Conservation (phyloP, 2,329 filamentous ascomycete genomes). For the Colletotrichum spinosum region DNA sequence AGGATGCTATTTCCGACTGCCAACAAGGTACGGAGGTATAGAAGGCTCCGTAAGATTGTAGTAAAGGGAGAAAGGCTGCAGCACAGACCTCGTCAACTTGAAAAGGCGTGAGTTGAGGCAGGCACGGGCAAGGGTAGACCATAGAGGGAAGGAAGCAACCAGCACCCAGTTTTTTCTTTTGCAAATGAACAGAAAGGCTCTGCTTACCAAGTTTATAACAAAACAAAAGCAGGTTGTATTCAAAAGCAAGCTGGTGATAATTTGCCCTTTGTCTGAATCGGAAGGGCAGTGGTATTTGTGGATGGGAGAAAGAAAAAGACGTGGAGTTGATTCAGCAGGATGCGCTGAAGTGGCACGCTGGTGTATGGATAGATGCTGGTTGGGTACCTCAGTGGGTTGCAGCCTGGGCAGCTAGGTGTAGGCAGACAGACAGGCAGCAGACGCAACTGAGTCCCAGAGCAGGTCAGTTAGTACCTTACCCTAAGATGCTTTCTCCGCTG, state of each 20-base stretch:
- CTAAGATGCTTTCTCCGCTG: not conserved
- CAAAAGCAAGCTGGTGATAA: not conserved
- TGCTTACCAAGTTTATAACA: too few relatives aligned
- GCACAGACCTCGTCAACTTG: too few relatives aligned
- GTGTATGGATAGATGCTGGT: constrained; percentile 17
- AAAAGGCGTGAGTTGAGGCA: too few relatives aligned
- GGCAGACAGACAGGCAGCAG: constrained; percentile 12
- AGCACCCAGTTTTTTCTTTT: too few relatives aligned
- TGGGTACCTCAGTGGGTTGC: constrained; percentile 11
- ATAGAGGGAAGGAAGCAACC: too few relatives aligned
- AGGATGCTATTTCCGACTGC: too few relatives aligned
- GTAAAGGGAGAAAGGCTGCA: too few relatives aligned
- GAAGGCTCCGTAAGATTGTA: too few relatives aligned
- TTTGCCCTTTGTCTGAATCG: constrained; percentile 34
- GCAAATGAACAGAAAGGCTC: too few relatives aligned
- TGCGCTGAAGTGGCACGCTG: constrained; percentile 12
- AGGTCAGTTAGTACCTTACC: constrained; percentile 5
- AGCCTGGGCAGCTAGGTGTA: constrained; percentile 14
- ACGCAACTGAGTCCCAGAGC: too few relatives aligned
- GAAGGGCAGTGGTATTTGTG: constrained; percentile 10
- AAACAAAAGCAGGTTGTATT: too few relatives aligned
- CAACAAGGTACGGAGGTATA: not conserved
- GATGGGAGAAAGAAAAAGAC: not conserved
- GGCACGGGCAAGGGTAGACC: too few relatives aligned
- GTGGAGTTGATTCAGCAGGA: not conserved